Conservation (phyloP, 352 stramenopile species). For the Blastocystis sp. region DNA sequence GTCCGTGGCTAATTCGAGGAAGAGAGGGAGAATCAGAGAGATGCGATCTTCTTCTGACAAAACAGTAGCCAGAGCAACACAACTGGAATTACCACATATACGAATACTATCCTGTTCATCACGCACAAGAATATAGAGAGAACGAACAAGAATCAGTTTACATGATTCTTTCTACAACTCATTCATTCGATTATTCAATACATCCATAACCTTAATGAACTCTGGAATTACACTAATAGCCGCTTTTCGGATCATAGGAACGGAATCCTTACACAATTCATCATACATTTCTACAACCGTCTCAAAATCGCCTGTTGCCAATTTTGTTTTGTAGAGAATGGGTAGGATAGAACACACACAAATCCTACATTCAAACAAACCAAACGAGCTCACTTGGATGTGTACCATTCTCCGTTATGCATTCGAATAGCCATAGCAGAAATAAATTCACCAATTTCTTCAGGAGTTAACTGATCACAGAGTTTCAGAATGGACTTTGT, state of each 20-base stretch:
- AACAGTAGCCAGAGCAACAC: slow-evolving; percentile 19
- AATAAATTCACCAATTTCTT: slow-evolving; percentile 50
- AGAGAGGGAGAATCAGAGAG: slow-evolving; percentile 25
- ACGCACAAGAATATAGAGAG: slow-evolving; percentile 38
- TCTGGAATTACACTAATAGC: slow-evolving; percentile 43
- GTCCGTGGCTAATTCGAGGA: slow-evolving; percentile 13
- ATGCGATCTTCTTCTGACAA: slow-evolving; percentile 20
- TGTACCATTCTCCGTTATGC: slow-evolving; percentile 51
- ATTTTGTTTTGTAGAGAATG: slow-evolving; percentile 39
- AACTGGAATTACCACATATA: slow-evolving; percentile 37
- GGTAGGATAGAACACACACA: slow-evolving; percentile 45
- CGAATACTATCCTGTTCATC: slow-evolving; percentile 40
- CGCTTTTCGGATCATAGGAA: slow-evolving; percentile 42
- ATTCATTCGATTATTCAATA: neutral
- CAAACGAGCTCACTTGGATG: neutral
- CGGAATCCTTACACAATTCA: slow-evolving; percentile 41
- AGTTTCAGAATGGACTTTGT: slow-evolving; percentile 51
- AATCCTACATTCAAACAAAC: neutral
- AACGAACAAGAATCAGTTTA: slow-evolving; percentile 44
- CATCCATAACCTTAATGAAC: slow-evolving; percentile 59
- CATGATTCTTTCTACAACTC: slow-evolving; percentile 1
- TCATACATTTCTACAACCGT: slow-evolving; percentile 54
- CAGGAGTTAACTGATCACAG: slow-evolving; percentile 9
- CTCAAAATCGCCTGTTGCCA: slow-evolving; percentile 26
- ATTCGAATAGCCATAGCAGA: slow-evolving; percentile 1